These are phyloP conservation scores for Penicillium sp. DNA, from an alignment of 2,329 filamentous ascomycete genomes.

Conservation along the genomic window DNA sequence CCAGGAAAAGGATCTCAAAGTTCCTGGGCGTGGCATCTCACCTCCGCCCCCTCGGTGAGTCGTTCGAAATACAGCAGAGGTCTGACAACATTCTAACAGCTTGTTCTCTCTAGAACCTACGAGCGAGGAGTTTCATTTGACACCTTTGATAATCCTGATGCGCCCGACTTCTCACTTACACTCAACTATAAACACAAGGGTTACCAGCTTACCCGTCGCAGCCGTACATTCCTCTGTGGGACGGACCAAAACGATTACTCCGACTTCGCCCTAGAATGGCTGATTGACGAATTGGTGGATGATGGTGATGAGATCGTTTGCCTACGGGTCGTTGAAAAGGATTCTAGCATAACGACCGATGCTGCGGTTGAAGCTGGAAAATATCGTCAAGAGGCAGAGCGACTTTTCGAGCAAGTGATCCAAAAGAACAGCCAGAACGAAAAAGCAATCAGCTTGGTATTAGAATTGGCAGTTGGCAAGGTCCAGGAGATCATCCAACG, in stretches of 20 bases:
- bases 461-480: constrained; percentile 89
- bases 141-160: constrained; percentile 70
- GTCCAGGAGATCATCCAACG: constrained; percentile 89
- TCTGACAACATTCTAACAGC: neutral
- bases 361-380: constrained; percentile 66
- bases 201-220: constrained; percentile 79
- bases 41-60: constrained; percentile 49
- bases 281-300: constrained; percentile 88
- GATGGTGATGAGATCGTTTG: constrained; percentile 94
- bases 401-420: constrained; percentile 76
- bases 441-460: constrained; percentile 80
- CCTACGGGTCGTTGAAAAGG: constrained; percentile 84
- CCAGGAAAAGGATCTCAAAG: constrained; percentile 33
- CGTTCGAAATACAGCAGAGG: neutral
- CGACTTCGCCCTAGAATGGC: constrained; percentile 89
- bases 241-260: constrained; percentile 92
- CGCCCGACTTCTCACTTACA: constrained; percentile 76
- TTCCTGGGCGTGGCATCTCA: constrained; percentile 37
- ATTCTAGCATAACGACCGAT: constrained; percentile 70
- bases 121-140: constrained; percentile 74
- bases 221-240: constrained; percentile 87
- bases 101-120: constrained; percentile 58
- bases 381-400: constrained; percentile 77
- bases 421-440: constrained; percentile 77
- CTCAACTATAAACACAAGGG: constrained; percentile 85